Evolutionary conservation across 441 rosid genomes (phyloP).

Genomic region (Euphorbia corollata): DNA sequence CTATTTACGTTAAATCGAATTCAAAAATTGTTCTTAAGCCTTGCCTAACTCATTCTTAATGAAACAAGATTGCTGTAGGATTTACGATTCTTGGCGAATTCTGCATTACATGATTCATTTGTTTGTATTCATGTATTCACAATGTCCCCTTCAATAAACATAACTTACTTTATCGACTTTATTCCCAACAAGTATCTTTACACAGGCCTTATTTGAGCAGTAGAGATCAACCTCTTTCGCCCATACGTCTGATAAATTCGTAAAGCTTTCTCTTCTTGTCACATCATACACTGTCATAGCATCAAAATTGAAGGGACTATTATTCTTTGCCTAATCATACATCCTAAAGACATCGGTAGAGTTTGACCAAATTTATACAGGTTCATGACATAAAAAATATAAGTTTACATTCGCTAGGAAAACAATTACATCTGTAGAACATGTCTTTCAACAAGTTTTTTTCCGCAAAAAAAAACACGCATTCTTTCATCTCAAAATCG

Average conservation of each 20-base stretch:
- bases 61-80: no score
- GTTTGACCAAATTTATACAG: no score
- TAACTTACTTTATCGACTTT: conserved; percentile 43
- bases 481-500: neutral
- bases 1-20: no score
- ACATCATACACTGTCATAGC: conserved; percentile 36
- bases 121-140: neutral
- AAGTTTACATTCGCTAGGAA: neutral
- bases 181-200: conserved; percentile 54
- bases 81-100: neutral
- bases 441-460: neutral
- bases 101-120: conserved; percentile 1
- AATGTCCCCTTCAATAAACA: neutral
- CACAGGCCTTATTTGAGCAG: conserved; percentile 42
- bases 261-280: conserved; percentile 44
- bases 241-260: conserved; percentile 50
- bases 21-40: no score
- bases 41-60: no score
- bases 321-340: neutral
- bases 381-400: no score
- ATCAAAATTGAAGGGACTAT: neutral
- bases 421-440: neutral
- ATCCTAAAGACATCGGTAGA: neutral
- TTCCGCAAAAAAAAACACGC: no score
- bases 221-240: conserved; percentile 47